phyloP scores from a whole-genome alignment of 805 yeast genomes.

The Candida nitratophila region DNA sequence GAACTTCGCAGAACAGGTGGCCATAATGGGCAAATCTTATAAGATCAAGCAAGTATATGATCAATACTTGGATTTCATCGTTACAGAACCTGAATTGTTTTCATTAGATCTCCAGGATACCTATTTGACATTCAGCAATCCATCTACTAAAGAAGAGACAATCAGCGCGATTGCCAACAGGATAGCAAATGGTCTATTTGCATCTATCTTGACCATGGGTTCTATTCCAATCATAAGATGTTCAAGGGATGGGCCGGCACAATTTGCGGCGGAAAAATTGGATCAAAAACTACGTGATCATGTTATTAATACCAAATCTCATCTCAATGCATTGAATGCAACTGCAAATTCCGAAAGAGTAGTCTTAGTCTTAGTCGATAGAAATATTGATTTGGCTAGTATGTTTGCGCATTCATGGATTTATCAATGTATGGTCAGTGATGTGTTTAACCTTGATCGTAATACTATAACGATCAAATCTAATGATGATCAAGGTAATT shows the following conservation, averaged over 20 bases:
- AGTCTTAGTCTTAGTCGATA: conserved; percentile 76
- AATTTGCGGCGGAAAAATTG: conserved; percentile 79
- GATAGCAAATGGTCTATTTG: conserved; percentile 75
- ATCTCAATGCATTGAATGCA: conserved; percentile 8
- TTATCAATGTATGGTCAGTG: conserved; percentile 93
- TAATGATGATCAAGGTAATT: conserved; percentile 21
- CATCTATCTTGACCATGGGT: conserved; percentile 69
- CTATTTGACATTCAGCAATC: conserved; percentile 64
- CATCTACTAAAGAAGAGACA: conserved; percentile 64
- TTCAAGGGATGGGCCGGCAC: conserved; percentile 92
- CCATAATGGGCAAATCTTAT: conserved; percentile 60
- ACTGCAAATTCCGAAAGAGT: conserved; percentile 40
- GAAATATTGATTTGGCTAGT: conserved; percentile 84
- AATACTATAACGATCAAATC: conserved; percentile 67
- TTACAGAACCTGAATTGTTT: conserved; percentile 88
- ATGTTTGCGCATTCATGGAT: conserved; percentile 98
- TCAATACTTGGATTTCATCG: conserved; percentile 87
- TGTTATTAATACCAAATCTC: conserved; percentile 57
- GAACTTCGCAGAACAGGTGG: conserved; percentile 78
- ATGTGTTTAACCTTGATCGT: conserved; percentile 74
- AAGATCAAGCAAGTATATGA: conserved; percentile 86
- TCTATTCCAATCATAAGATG: conserved; percentile 87
- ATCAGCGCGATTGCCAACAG: conserved; percentile 62
- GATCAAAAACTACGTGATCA: conserved; percentile 83
- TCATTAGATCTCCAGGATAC: conserved; percentile 63